Conservation (phyloP, 495 filamentous ascomycete species). For the Echria macrotheca region DNA sequence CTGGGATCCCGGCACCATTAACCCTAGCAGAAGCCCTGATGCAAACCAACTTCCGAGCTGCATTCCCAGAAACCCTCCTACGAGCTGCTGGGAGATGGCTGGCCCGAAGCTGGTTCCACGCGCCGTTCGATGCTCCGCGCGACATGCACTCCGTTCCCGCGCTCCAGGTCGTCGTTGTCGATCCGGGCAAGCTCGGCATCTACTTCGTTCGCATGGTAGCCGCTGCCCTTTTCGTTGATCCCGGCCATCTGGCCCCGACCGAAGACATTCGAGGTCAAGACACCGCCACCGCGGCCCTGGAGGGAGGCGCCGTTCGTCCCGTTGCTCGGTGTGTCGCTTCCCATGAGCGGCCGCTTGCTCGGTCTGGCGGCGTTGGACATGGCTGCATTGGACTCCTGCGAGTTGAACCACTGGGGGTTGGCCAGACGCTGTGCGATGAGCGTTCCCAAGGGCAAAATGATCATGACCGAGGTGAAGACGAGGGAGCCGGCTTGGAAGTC, state of each 20-base stretch:
- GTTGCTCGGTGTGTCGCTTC: not conserved
- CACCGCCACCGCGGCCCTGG: not conserved
- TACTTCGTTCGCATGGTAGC: not conserved
- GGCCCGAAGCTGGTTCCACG: constrained; percentile 1
- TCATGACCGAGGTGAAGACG: constrained; percentile 59
- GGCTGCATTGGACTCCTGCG: not conserved
- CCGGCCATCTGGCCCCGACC: not conserved
- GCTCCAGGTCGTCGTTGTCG: constrained; percentile 9
- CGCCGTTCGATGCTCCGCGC: constrained; percentile 1
- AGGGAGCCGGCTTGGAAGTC: constrained; percentile 55
- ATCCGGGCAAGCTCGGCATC: constrained; percentile 13
- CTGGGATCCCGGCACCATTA: too few relatives aligned
- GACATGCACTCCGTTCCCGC: constrained; percentile 6
- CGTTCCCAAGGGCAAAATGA: constrained; percentile 74
- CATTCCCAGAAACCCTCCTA: constrained; percentile 3
- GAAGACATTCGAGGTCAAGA: not conserved
- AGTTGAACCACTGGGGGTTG: constrained; percentile 12
- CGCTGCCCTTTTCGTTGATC: not conserved
- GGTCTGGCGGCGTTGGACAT: not conserved
- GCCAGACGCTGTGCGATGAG: constrained; percentile 61
- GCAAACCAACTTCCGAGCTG: too few relatives aligned
- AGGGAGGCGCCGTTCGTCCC: not conserved
- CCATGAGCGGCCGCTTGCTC: not conserved
- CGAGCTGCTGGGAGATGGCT: not conserved
- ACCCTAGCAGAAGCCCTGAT: too few relatives aligned